phyloP scores from a whole-genome alignment of 1,139 yeast species.

The Candida mesenterica region DNA sequence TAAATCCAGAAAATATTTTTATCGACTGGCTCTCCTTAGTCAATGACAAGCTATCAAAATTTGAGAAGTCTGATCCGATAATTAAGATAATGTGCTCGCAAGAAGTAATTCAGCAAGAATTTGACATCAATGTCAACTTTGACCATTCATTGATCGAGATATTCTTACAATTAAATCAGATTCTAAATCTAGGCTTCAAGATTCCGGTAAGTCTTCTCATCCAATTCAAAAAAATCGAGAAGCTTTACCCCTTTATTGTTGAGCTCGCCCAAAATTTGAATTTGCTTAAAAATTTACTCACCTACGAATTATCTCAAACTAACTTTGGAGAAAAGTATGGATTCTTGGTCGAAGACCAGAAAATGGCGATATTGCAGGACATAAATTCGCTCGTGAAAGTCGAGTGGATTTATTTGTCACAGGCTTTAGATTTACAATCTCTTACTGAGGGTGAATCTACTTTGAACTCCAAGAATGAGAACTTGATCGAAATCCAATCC shows the following conservation, averaged over 20 bases:
- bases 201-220: conserved; percentile 44
- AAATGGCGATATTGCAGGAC: conserved; percentile 26
- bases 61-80: conserved; percentile 34
- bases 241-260: conserved; percentile 58
- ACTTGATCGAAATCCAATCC: conserved; percentile 38
- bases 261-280: conserved; percentile 47
- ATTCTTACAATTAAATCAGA: conserved; percentile 53
- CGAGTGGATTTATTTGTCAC: conserved; percentile 57
- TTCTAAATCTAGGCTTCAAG: conserved; percentile 54
- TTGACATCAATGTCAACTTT: conserved; percentile 43
- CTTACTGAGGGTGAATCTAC: conserved; percentile 9
- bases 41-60: conserved; percentile 7
- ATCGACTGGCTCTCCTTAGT: conserved; percentile 46
- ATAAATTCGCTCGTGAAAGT: conserved; percentile 30
- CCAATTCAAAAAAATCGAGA: conserved; percentile 44
- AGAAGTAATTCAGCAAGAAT: conserved; percentile 11
- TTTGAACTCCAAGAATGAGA: conserved; percentile 14
- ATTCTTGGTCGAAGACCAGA: conserved; percentile 42
- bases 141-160: conserved; percentile 44
- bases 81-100: conserved; percentile 26
- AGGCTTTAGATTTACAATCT: conserved; percentile 44
- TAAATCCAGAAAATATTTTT: conserved; percentile 44
- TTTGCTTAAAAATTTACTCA: conserved; percentile 29
- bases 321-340: conserved; percentile 37
- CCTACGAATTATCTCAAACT: conserved; percentile 16